Evolutionary conservation across 345 rosid species (phyloP), one percentile per base, ranked within the genome.

Genomic region (Aethionema arabicum): DNA sequence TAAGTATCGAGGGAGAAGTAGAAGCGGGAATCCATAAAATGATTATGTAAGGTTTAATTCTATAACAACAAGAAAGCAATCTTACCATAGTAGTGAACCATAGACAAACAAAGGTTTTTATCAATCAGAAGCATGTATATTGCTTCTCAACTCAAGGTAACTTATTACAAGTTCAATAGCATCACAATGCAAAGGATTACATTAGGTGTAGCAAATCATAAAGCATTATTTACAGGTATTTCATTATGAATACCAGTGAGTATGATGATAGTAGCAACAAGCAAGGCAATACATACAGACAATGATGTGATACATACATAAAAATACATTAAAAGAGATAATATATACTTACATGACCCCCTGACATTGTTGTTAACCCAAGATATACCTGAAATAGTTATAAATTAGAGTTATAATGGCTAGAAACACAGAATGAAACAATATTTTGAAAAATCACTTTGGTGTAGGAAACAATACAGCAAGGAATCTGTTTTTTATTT

Each of bases 301-400:
- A 5, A 30, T 7, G 0, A 35, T 47, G n/a, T 4, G 4, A 46
- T n/a, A 15, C 65, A 13, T 13, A 12, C 56, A 39, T 13, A 27
- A 47, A 47, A 48, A 4, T 48, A 4, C 11, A 27, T 38, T 11
- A 42, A 41, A 43, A 33, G n/a, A 51, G 53, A 11, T 42, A 36
- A 43, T 35, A 43, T 59, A 33, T 41, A 51, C 72, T 60, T 60
- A 68, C 72, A 68, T 68, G 45, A 59, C 30, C n/a, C 31, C 72
- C 66, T 32, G 72, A 31, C 72, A 68, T 68, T 37, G 66, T 60
- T 44, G 41, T 35, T 35, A 48, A 60, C 21, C 53, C 37, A 59
- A 68, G 12, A 27, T 67, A 51, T 5, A 59, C 66, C 72, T 68
- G 72, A 60, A 59, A 68, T 6, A 37, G 32, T 42, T 13, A 51